A percentile compares a stretch with the other conserved stretches of the same genome.
Evolutionary conservation across 495 filamentous ascomycete genomes (phyloP).

Genomic region (Arthonia radiata): DNA sequence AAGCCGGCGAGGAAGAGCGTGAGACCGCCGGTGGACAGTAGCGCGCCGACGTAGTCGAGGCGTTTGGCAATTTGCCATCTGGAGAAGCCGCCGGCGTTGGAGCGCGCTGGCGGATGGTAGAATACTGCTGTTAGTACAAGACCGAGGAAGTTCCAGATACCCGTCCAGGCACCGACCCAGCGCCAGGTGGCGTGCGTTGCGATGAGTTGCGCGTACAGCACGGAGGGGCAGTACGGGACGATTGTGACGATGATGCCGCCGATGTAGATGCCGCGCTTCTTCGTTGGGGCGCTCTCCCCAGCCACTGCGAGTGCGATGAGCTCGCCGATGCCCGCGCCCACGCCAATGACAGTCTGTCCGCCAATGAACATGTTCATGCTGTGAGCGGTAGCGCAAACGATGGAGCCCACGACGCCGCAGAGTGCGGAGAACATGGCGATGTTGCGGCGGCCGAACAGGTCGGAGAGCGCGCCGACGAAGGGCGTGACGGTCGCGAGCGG

Average conservation of each 20-base stretch:
- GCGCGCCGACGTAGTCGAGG: slow-evolving; percentile 13
- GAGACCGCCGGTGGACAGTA: slow-evolving; percentile 10
- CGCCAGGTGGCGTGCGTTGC: slow-evolving; percentile 7
- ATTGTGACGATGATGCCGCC: slow-evolving; percentile 10
- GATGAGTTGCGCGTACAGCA: slow-evolving; percentile 8
- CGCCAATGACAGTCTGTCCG: slow-evolving; percentile 10
- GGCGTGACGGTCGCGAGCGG: slow-evolving; percentile 9
- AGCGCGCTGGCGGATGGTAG: slow-evolving; percentile 14
- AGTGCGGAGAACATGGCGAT: slow-evolving; percentile 8
- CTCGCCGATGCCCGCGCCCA: slow-evolving; percentile 12
- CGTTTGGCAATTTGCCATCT: slow-evolving; percentile 9
- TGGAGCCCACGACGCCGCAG: slow-evolving; percentile 9
- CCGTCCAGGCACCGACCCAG: slow-evolving; percentile 11
- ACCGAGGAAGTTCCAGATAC: slow-evolving; percentile 10
- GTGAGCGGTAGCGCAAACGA: slow-evolving; percentile 10
- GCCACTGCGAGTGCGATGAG: slow-evolving; percentile 34
- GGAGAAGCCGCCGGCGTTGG: slow-evolving; percentile 6
- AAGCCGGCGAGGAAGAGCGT: slow-evolving; percentile 11
- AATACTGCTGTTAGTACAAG: slow-evolving; percentile 9
- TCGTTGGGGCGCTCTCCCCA: slow-evolving; percentile 31
- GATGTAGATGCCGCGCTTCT: slow-evolving; percentile 9
- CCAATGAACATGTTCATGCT: slow-evolving; percentile 8
- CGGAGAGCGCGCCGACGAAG: slow-evolving; percentile 11
- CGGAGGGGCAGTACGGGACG: slow-evolving; percentile 9
- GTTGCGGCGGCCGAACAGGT: slow-evolving; percentile 14